Conservation (phyloP, 2,329 filamentous ascomycete species). For the Zasmidium cellare region DNA sequence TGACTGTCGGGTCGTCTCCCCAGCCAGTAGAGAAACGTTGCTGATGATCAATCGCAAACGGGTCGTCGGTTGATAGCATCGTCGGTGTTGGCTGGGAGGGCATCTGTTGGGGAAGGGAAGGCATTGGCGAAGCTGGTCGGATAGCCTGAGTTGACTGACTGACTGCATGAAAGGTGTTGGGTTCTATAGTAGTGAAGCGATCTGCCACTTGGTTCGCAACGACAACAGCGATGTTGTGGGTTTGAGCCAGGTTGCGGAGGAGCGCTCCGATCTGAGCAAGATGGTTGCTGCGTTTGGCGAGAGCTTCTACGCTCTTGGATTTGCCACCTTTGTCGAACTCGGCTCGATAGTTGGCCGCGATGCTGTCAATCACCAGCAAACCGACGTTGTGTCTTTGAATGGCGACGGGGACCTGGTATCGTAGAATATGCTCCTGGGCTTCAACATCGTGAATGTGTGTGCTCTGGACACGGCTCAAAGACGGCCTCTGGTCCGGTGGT, state of each 20-base stretch:
- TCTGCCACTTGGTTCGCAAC: conserved; percentile 96
- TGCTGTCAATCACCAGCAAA: conserved; percentile 82
- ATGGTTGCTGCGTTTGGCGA: conserved; percentile 75
- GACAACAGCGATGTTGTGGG: conserved; percentile 77
- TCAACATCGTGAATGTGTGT: conserved; percentile 87
- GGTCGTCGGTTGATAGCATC: conserved; percentile 48
- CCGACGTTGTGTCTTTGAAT: conserved; percentile 74
- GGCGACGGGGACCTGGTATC: conserved; percentile 86
- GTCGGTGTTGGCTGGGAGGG: conserved; percentile 26
- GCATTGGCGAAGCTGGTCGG: conserved; percentile 16
- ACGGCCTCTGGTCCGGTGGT: conserved; percentile 51
- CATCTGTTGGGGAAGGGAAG: background rate
- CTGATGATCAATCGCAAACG: conserved; percentile 80
- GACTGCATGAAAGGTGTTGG: background rate
- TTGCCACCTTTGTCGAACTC: conserved; percentile 66
- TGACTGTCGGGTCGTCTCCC: conserved; percentile 62
- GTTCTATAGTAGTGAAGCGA: conserved; percentile 57
- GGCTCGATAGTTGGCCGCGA: conserved; percentile 92
- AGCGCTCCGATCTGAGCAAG: conserved; percentile 74
- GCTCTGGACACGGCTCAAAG: conserved; percentile 74
- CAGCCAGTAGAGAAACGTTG: conserved; percentile 95
- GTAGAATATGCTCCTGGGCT: conserved; percentile 90
- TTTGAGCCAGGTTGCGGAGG: conserved; percentile 72
- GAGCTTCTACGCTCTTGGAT: conserved; percentile 46
- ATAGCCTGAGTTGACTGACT: conserved; percentile 20